phyloP scores from a whole-genome alignment of 2,329 filamentous ascomycete genomes.

The Elsinoe australis region DNA sequence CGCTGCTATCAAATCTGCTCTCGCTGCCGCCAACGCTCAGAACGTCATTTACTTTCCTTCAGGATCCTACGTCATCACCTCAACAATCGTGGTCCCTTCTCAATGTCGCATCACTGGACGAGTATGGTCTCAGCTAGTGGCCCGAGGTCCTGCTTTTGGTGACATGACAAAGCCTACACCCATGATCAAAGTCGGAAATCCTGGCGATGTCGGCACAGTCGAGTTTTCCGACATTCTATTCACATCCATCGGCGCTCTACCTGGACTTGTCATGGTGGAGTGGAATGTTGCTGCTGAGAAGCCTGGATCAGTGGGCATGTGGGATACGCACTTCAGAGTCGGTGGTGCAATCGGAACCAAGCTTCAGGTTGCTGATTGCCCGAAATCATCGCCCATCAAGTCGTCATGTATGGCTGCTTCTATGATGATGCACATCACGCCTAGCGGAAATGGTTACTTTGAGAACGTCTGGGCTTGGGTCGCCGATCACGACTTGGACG shows the following conservation, averaged over 20 bases:
- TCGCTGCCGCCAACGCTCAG: constrained; percentile 30
- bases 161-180: constrained; percentile 39
- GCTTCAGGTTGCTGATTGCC: constrained; percentile 35
- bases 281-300: constrained; percentile 43
- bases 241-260: constrained; percentile 42
- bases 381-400: constrained; percentile 30
- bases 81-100: constrained; percentile 42
- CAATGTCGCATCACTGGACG: constrained; percentile 50
- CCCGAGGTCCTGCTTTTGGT: constrained; percentile 40
- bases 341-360: constrained; percentile 30
- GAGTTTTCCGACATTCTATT: constrained; percentile 49
- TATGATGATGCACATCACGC: constrained; percentile 43
- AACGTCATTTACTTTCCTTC: constrained; percentile 39
- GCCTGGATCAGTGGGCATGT: constrained; percentile 43
- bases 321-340: constrained; percentile 31
- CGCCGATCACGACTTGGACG: constrained; percentile 49
- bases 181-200: constrained; percentile 45
- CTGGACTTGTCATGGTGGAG: constrained; percentile 40
- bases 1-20: constrained; percentile 61
- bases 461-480: constrained; percentile 50
- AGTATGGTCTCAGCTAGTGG: constrained; percentile 47
- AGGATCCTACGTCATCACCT: constrained; percentile 40
- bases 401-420: constrained; percentile 29
- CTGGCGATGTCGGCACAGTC: constrained; percentile 43
- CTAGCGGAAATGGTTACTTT: constrained; percentile 43